Base-by-base conservation (phyloP, 2,329 filamentous ascomycete genomes). In the Phialophora macrospora region DNA sequence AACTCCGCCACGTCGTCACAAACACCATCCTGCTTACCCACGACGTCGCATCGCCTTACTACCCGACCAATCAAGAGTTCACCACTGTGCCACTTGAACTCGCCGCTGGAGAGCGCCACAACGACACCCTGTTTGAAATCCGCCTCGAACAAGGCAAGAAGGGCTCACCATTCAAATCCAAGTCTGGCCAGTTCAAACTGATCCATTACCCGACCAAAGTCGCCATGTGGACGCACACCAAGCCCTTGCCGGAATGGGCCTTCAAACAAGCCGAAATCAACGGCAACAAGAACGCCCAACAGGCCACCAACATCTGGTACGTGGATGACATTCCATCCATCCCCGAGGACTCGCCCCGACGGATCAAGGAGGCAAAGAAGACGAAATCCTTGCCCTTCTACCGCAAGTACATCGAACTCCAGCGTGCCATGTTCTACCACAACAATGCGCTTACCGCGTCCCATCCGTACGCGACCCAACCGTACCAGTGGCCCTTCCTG, bases 191-290 rank as follows among this genome's bases (percentile, higher is more conserved):
- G 80, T 97, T 99, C 86, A 98, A 97, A 81, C 85, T 99, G 66
- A 87, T 99, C 73, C 95, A 99, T 79, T 88, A 91, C 74, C 93
- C 94, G 7, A 96, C 92, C 78, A 96, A 96, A 78, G 95, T 99
- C 58, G 94, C 95, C 71, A 96, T 99, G 94, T 99, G 95, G 95
- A 99, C 95, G 30, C 94, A 98, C 78, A 90, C 90, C 41, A 95
- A 88, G 66, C 92, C 95, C 57, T 87, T 99, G n/a, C 95, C 95
- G 4, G 95, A 99, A 3, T 99, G 95, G 95, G 95, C 86, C 28
- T 94, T 91, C 82, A 95, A 96, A 78, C 95, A 99, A 79, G 94
- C 96, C 75, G 95, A 99, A 78, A 97, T 99, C 83, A 99, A 99
- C 78, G 95, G 95, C 66, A 99, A 99, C 84, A 99, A 99, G 86